Evolutionary conservation across 2,329 filamentous ascomycete species (phyloP), one percentile per base, ranked within the genome.

Genomic region (Cercospora canescens): DNA sequence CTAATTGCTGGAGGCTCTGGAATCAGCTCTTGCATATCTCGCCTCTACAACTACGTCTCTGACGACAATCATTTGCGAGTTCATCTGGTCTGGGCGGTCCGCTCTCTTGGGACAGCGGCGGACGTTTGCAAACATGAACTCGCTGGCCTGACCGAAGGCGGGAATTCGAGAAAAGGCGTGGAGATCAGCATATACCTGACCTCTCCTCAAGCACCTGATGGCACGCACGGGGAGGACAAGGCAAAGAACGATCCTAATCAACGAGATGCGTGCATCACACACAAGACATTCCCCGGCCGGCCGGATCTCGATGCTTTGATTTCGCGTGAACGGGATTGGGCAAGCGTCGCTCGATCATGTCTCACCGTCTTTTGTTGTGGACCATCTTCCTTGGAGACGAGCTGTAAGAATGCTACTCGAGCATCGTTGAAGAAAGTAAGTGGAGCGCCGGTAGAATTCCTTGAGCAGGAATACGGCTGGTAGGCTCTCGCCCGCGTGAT

Each of bases 361-460:
- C 48, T 66, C 35, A 57, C 45, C 8, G 59, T 67, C 16, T 62
- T 67, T 35, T 65, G 65, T 48, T 67, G 65, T 50, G 65, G 66
- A 18, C 66, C 66, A 9, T 7, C 50, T 14, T n/a, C 24, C 8
- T 26, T 68, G 45, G 57, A 26, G n/a, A 54, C 21, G 18, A 45
- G 28, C 12, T 64, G 56, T 34, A 18, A 45, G 7, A 11, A 9
- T 18, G 45, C 48, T 28, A 28, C 26, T 4, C 21, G 26, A 52
- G 45, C 45, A 12, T 24, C 45, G 18, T 3, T 6, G 18, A 28
- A 11, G 3, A 18, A 6, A 28, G 26, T 5, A 11, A 21, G 26
- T 12, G 26, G 45, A 12, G 14, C 26, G 18, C 45, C 45, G 21
- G 26, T 18, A 28, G 45, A 52, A 12, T 28, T 52, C 14, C 8